phyloP scores from a whole-genome alignment of 192 early-diverging fungal genomes.

The Backusella parvicylindrica region DNA sequence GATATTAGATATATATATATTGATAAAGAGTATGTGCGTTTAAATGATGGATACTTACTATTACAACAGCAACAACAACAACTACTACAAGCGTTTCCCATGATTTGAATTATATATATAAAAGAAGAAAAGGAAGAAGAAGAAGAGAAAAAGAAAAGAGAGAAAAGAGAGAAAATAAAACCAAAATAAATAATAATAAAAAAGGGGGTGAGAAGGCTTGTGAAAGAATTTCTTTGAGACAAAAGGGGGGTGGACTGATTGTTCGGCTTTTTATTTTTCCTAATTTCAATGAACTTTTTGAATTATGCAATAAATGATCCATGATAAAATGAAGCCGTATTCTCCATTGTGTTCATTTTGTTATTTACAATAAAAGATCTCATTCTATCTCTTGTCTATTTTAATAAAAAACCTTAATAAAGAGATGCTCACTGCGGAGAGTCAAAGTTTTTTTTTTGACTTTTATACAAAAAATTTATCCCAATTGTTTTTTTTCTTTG shows the following conservation, averaged over 20 bases:
- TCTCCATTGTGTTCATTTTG: background rate
- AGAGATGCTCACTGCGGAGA: background rate
- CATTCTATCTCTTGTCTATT: background rate
- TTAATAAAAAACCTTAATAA: background rate
- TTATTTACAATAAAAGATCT: background rate
- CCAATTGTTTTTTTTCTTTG: background rate
- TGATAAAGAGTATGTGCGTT: no score
- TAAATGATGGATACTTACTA: background rate
- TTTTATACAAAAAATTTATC: background rate
- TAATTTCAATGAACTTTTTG: background rate
- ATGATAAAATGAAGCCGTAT: no score
- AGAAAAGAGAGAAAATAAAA: background rate
- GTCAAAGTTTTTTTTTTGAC: background rate
- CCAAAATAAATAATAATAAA: slow-evolving; percentile 7
- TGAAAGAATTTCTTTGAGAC: background rate
- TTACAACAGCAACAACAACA: background rate
- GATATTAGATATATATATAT: no score
- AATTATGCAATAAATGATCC: no score
- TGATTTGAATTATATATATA: background rate
- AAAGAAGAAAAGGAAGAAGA: background rate
- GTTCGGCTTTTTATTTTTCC: background rate
- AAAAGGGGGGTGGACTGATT: background rate
- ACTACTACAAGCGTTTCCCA: slow-evolving; percentile 13
- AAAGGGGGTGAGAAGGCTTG: background rate
- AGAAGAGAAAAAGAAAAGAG: background rate